A percentile compares a stretch with the other conserved stretches of the same genome.
Evolutionary conservation across 2,329 filamentous ascomycete genomes (phyloP).

Genomic region (Nannizziopsis barbatae): DNA sequence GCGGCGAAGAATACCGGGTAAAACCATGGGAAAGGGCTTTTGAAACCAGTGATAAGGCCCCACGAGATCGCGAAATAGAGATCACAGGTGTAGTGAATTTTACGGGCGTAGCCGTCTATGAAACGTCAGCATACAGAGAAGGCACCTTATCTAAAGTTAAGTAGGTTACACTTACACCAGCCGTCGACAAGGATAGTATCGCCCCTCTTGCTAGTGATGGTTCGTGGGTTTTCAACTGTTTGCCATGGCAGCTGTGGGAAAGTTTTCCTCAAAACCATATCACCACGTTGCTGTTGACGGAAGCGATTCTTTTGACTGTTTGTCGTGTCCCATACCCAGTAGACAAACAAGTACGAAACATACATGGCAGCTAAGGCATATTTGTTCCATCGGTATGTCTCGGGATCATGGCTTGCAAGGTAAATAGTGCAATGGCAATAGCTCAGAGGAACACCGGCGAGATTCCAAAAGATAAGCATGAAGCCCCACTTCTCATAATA

Average conservation of each 20-base stretch:
- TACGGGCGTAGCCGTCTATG: constrained; percentile 58
- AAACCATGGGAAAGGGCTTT: constrained; percentile 78
- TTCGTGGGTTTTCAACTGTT: constrained; percentile 66
- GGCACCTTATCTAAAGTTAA: constrained; percentile 19
- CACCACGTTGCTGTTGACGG: constrained; percentile 61
- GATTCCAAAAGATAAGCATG: constrained; percentile 97
- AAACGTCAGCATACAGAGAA: neutral
- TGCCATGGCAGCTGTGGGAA: constrained; percentile 91
- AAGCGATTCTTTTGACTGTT: constrained; percentile 94
- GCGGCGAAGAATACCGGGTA: constrained; percentile 68
- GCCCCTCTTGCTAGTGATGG: constrained; percentile 59
- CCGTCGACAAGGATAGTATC: constrained; percentile 72
- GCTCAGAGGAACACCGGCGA: constrained; percentile 77
- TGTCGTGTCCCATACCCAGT: constrained; percentile 86
- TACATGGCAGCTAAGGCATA: constrained; percentile 56
- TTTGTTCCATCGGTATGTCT: constrained; percentile 65
- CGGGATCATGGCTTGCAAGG: constrained; percentile 70
- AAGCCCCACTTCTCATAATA: constrained; percentile 96
- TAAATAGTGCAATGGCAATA: constrained; percentile 93
- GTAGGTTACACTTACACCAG: constrained; percentile 52
- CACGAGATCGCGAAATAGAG: constrained; percentile 65
- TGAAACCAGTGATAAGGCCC: constrained; percentile 72
- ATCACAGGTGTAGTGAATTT: constrained; percentile 73
- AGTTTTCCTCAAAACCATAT: constrained; percentile 54
- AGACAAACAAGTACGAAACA: constrained; percentile 64